phyloP scores from a whole-genome alignment of 352 stramenopile species.

The Phytophthora pini region DNA sequence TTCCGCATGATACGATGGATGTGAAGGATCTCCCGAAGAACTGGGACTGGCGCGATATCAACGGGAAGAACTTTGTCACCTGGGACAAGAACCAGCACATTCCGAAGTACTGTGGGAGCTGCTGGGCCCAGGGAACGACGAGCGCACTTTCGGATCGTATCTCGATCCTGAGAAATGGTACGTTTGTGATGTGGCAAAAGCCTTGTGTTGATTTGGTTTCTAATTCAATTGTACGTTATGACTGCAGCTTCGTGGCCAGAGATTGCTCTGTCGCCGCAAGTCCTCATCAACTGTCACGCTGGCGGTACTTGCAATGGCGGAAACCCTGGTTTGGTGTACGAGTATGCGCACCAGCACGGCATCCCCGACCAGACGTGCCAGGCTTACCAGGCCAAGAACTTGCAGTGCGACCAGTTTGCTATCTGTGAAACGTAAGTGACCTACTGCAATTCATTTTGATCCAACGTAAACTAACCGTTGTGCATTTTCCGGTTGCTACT shows the following conservation, averaged over 20 bases:
- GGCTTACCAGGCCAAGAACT: constrained; percentile 89
- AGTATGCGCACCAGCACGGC: constrained; percentile 88
- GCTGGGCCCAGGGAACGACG: constrained; percentile 92
- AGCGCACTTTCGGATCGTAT: constrained; percentile 92
- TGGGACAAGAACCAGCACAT: constrained; percentile 99
- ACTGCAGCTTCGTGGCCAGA: constrained; percentile 76
- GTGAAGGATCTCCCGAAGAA: constrained; percentile 86
- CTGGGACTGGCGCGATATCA: constrained; percentile 96
- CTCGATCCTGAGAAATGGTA: constrained; percentile 89
- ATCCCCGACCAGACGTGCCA: constrained; percentile 94
- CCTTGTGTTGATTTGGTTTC: constrained; percentile 7
- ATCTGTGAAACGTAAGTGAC: constrained; percentile 81
- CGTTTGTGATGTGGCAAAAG: not conserved
- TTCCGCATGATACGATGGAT: constrained; percentile 83
- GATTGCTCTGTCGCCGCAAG: constrained; percentile 79
- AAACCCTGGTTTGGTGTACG: constrained; percentile 85
- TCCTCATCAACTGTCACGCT: constrained; percentile 88
- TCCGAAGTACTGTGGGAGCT: constrained; percentile 93
- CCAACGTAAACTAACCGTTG: constrained; percentile 2
- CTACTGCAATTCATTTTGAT: not conserved
- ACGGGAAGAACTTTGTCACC: constrained; percentile 96
- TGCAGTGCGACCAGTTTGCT: constrained; percentile 75
- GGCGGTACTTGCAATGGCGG: constrained; percentile 81
- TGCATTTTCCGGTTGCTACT: not conserved
- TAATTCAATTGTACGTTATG: not conserved